Conservation (phyloP, 164 flowering plant species). For the Euptelea pleiosperma region DNA sequence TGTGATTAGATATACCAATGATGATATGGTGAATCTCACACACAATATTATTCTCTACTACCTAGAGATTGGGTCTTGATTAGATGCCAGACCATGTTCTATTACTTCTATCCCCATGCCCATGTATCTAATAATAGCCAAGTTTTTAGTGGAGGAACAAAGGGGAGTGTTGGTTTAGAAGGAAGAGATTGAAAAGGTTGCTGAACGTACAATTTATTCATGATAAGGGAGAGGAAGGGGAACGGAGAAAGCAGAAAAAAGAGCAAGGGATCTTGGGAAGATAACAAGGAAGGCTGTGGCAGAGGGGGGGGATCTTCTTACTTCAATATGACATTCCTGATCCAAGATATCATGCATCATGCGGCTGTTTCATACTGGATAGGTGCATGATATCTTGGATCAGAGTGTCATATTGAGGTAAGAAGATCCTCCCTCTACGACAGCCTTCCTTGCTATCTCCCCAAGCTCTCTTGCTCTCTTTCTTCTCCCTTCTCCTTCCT, state of each 20-base stretch:
- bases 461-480: constrained; percentile 8
- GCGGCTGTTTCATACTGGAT: too few relatives aligned
- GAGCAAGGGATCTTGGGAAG: neutral
- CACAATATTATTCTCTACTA: too few relatives aligned
- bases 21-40: too few relatives aligned
- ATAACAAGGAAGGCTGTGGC: neutral
- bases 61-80: too few relatives aligned
- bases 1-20: too few relatives aligned
- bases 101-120: too few relatives aligned
- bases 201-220: neutral
- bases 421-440: constrained; percentile 13
- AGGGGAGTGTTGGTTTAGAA: neutral
- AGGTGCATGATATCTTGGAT: neutral
- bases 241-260: neutral
- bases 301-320: constrained; percentile 4
- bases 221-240: neutral
- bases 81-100: too few relatives aligned
- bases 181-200: constrained; percentile 1
- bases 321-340: neutral
- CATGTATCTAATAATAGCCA: too few relatives aligned
- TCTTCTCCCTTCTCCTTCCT: constrained; percentile 5
- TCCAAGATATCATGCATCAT: neutral
- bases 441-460: neutral
- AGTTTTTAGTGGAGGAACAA: too few relatives aligned
- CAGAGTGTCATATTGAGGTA: constrained; percentile 4